Percentiles rank a stretch among this genome's conserved stretches.
Evolutionary conservation across 1,284 basidiomycete genomes (phyloP).

Genomic region (Apiotrichum sp.): DNA sequence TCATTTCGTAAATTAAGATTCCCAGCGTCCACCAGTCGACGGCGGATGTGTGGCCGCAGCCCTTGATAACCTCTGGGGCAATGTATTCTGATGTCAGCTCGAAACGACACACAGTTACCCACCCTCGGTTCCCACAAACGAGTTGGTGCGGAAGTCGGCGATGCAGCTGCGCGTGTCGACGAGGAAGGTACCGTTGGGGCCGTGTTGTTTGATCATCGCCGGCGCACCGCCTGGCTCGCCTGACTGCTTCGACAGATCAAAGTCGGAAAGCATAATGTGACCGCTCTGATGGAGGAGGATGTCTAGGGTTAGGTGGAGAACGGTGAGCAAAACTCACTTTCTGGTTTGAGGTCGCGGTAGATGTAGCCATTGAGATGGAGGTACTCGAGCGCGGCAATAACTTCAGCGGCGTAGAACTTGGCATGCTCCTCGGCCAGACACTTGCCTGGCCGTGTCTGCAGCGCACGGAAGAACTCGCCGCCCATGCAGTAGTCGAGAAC

Average conservation of each 20-base stretch:
- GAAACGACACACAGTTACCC: slow-evolving; percentile 17
- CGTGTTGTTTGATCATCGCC: slow-evolving; percentile 80
- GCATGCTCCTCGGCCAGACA: slow-evolving; percentile 93
- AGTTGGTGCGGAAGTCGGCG: slow-evolving; percentile 95
- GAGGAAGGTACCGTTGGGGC: slow-evolving; percentile 71
- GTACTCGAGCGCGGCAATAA: slow-evolving; percentile 95
- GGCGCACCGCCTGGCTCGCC: slow-evolving; percentile 78
- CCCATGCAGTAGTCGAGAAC: slow-evolving; percentile 99
- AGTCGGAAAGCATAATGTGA: slow-evolving; percentile 99
- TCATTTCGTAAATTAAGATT: slow-evolving; percentile 99
- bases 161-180: slow-evolving; percentile 98
- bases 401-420: slow-evolving; percentile 97
- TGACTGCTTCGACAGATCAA: slow-evolving; percentile 96
- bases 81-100: slow-evolving; percentile 70
- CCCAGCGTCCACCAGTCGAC: slow-evolving; percentile 99
- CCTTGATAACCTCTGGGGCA: slow-evolving; percentile 97
- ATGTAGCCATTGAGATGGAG: slow-evolving; percentile 99
- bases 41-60: slow-evolving; percentile 92
- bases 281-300: slow-evolving; percentile 98
- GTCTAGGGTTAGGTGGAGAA: slow-evolving; percentile 53
- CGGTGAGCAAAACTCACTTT: slow-evolving; percentile 64
- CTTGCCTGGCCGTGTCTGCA: slow-evolving; percentile 90
- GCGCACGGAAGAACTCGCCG: slow-evolving; percentile 95
- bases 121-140: slow-evolving; percentile 95
- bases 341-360: slow-evolving; percentile 97